These are phyloP conservation scores for Hevea brasiliensis DNA, from an alignment of 345 rosid genomes.

Conservation along the genomic window DNA sequence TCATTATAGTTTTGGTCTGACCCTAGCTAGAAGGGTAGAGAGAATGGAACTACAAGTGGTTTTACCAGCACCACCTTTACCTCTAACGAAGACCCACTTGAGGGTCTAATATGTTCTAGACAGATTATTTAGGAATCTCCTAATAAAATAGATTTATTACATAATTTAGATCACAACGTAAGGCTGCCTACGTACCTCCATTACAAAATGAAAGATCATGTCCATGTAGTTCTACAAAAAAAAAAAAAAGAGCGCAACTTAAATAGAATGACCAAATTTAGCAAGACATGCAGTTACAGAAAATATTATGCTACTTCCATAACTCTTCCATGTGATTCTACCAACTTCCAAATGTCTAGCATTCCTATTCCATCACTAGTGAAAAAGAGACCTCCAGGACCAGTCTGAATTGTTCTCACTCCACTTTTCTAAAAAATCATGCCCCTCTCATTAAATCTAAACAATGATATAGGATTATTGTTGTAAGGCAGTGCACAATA, in stretches of 20 bases:
- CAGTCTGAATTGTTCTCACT: no score
- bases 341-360: conserved; percentile 38
- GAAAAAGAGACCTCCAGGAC: no score
- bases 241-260: no score
- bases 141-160: no score
- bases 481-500: no score
- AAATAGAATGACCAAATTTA: background rate
- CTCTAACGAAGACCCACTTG: conserved; percentile 98
- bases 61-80: conserved; percentile 98
- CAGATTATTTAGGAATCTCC: conserved; percentile 59
- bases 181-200: no score
- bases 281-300: background rate
- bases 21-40: conserved; percentile 69
- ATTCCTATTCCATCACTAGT: conserved; percentile 51
- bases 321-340: background rate
- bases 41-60: conserved; percentile 95
- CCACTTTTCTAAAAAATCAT: no score
- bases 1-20: no score
- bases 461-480: background rate
- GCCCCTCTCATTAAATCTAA: no score
- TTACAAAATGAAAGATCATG: no score
- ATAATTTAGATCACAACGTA: no score
- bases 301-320: background rate
- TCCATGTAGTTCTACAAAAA: no score
- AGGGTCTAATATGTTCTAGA: conserved; percentile 84